phyloP scores from a whole-genome alignment of 129 eudicot species.

The Saposhnikovia divaricata region DNA sequence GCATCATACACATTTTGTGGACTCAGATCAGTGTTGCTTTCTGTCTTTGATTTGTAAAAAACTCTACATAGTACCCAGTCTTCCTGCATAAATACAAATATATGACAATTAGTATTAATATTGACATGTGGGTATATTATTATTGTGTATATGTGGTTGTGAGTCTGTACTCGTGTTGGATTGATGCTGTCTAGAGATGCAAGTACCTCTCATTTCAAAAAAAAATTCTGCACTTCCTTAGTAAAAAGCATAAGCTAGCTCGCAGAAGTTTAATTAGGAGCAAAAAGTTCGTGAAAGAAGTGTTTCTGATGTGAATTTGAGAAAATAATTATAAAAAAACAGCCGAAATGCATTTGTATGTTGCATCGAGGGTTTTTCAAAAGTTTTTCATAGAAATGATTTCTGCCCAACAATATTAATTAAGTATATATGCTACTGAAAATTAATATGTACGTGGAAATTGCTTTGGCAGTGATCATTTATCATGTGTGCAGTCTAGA shows the following conservation, averaged over 20 bases:
- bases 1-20: slow-evolving; percentile 21
- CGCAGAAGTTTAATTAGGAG: neutral
- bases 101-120: neutral
- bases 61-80: slow-evolving; percentile 96
- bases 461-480: neutral
- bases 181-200: neutral
- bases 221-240: neutral
- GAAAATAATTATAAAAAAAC: neutral
- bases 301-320: neutral
- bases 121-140: too few species aligned
- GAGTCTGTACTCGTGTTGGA: neutral
- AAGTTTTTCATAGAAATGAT: too few species aligned
- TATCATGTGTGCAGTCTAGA: neutral
- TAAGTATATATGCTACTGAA: too few species aligned
- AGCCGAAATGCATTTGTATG: neutral
- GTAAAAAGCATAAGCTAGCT: neutral
- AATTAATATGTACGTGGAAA: too few species aligned
- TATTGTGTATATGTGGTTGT: neutral
- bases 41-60: slow-evolving; percentile 68
- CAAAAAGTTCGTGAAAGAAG: neutral
- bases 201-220: too few species aligned
- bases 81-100: slow-evolving; percentile 46
- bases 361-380: too few species aligned
- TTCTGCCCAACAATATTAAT: too few species aligned
- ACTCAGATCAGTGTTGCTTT: slow-evolving; percentile 24